Evolutionary conservation across 176 grass and related monocot species (phyloP), one percentile per base, ranked within the genome.

Genomic region (Carex scoparia): DNA sequence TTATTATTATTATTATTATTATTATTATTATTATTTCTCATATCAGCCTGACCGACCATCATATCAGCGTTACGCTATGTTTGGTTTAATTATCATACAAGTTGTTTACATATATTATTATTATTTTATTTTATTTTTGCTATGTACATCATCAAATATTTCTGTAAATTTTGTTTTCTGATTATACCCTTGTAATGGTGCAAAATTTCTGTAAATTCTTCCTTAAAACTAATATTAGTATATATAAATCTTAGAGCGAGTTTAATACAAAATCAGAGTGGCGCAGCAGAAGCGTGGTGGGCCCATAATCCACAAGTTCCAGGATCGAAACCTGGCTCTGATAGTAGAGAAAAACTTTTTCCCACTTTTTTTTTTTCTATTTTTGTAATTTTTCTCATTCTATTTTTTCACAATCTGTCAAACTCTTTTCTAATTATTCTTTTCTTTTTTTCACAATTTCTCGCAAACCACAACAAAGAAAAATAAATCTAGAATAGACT

Each of bases 221-320:
- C 38, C 4, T 40, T 5, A 40, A 40, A 40, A 40, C 4, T 40
- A 40, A 4, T 40, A 40, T 40, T 40, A 40, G 0, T 40, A 40
- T 40, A 40, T 40, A 40, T 40, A 40, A 40, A 0, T 40, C 0
- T 40, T 40, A 4, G 38, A 40, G 38, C 3, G 4, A 40, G 5
- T 40, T 40, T 40, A 40, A 40, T 40, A 4, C 5, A 80, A 42
- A 4, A 97, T 97, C 88, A 94, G 71, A 94, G 90, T 97, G 90
- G 88, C 86, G 90, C 86, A 97, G 90, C 84, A 90, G 89, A 94
- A 97, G 91, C 83, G 87, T 94, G 91, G 88, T 94, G 94, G 94
- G 86, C 94, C 89, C 91, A 93, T 96, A 93, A 96, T 87, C 86
- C 88, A 92, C 80, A 94, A 85, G 88, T 90, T 90, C 63, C 74